A percentile compares a stretch with the other conserved stretches of the same genome.
Evolutionary conservation across 176 grass and related monocot genomes (phyloP).

Genomic region (Tuctoria greenei): DNA sequence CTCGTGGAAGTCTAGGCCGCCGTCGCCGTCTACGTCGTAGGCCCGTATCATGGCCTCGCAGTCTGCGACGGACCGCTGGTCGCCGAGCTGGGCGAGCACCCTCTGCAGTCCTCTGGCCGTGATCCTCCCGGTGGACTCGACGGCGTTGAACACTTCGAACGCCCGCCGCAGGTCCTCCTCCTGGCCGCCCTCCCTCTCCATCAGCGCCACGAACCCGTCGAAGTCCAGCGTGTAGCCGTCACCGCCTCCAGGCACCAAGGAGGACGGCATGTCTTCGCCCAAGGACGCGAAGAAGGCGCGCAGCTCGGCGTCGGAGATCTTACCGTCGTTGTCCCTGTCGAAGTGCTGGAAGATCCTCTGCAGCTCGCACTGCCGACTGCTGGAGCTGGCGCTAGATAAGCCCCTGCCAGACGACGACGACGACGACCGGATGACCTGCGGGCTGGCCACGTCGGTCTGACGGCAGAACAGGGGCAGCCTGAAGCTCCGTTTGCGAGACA

Average conservation of each 20-base stretch:
- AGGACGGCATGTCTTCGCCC: conserved; percentile 58
- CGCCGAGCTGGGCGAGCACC: conserved; percentile 76
- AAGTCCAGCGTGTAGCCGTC: conserved; percentile 65
- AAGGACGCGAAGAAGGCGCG: conserved; percentile 69
- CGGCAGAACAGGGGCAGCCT: conserved; percentile 54
- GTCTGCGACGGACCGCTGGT: conserved; percentile 66
- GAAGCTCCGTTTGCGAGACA: conserved; percentile 59
- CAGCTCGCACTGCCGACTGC: conserved; percentile 49
- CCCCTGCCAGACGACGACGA: conserved; percentile 41
- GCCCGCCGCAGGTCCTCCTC: conserved; percentile 77
- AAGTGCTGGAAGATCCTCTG: conserved; percentile 81
- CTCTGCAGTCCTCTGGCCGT: conserved; percentile 71
- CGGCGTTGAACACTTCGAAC: conserved; percentile 90
- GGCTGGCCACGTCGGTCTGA: conserved; percentile 35
- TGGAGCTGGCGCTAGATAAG: conserved; percentile 3
- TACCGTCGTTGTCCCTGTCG: conserved; percentile 76
- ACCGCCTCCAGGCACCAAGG: neutral
- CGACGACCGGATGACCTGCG: conserved; percentile 9
- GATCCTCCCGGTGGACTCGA: conserved; percentile 74
- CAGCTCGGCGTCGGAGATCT: conserved; percentile 74
- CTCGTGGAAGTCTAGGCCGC: conserved; percentile 86
- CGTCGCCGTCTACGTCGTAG: conserved; percentile 86
- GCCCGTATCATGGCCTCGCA: conserved; percentile 84
- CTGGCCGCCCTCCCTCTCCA: conserved; percentile 63
- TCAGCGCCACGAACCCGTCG: conserved; percentile 69